Conservation (phyloP, 2,329 filamentous ascomycete genomes). For the Hypoxylon rubiginosum region DNA sequence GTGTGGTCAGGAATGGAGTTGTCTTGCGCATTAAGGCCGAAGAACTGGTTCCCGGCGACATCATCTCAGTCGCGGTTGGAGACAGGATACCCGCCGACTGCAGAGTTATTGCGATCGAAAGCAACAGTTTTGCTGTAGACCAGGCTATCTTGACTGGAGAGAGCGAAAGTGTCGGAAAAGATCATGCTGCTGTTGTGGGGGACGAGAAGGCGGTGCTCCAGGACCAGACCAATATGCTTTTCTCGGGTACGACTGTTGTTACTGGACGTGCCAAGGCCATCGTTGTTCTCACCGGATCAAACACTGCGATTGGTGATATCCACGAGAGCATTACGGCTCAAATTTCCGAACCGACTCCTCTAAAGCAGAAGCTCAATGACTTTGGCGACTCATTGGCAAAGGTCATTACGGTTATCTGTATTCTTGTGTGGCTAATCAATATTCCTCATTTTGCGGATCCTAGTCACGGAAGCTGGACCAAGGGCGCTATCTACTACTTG, state of each 20-base stretch:
- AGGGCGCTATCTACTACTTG: conserved; percentile 98
- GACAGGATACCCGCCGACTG: conserved; percentile 97
- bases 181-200: conserved; percentile 73
- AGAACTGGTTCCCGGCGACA: conserved; percentile 93
- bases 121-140: conserved; percentile 97
- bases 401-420: conserved; percentile 97
- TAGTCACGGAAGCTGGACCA: conserved; percentile 91
- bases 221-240: conserved; percentile 97
- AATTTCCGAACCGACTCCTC: conserved; percentile 95
- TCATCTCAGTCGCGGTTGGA: conserved; percentile 88
- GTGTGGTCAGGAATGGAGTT: conserved; percentile 87
- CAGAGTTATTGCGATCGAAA: conserved; percentile 88
- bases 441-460: conserved; percentile 97
- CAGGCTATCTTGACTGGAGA: conserved; percentile 98
- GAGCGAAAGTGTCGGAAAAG: conserved; percentile 96
- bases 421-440: conserved; percentile 98
- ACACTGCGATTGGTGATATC: conserved; percentile 97
- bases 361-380: conserved; percentile 99
- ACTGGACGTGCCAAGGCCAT: conserved; percentile 92
- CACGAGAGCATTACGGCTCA: conserved; percentile 98
- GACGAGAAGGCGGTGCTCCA: conserved; percentile 93
- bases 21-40: conserved; percentile 92
- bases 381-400: conserved; percentile 97
- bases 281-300: conserved; percentile 89
- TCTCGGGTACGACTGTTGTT: conserved; percentile 97